Evolutionary conservation across 148 eudicot species (phyloP).

Genomic region (Rhododendron ovatum): DNA sequence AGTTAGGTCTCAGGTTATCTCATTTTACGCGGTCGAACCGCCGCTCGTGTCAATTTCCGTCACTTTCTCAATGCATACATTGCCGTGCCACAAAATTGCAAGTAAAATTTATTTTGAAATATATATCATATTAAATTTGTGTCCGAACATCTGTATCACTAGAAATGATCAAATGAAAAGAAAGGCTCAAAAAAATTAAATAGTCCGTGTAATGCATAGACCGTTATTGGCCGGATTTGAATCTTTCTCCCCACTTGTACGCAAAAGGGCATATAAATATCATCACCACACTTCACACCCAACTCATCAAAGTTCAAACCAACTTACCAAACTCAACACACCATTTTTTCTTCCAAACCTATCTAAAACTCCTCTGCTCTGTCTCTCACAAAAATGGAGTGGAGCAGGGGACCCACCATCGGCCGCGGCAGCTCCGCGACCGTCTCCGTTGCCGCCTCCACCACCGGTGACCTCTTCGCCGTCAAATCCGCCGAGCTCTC

Average conservation of each 20-base stretch:
- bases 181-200: background rate
- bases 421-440: slow-evolving; percentile 49
- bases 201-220: background rate
- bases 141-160: background rate
- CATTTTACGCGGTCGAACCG: background rate
- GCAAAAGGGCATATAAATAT: slow-evolving; percentile 3
- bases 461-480: slow-evolving; percentile 35
- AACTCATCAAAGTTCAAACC: background rate
- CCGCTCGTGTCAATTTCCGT: background rate
- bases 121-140: background rate
- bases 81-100: background rate
- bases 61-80: background rate
- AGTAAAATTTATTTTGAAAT: background rate
- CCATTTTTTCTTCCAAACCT: background rate
- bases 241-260: background rate
- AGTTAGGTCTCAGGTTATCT: too few relatives aligned
- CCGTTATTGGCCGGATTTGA: background rate
- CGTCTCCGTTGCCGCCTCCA: slow-evolving; percentile 36
- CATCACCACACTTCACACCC: background rate
- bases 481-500: slow-evolving; percentile 40
- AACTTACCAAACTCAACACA: background rate
- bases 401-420: slow-evolving; percentile 37
- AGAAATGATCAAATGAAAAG: too few relatives aligned
- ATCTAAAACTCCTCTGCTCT: background rate
- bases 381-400: slow-evolving; percentile 21